Evolutionary conservation across 345 rosid genomes (phyloP).

Genomic region (Chamaenerion angustifolium): DNA sequence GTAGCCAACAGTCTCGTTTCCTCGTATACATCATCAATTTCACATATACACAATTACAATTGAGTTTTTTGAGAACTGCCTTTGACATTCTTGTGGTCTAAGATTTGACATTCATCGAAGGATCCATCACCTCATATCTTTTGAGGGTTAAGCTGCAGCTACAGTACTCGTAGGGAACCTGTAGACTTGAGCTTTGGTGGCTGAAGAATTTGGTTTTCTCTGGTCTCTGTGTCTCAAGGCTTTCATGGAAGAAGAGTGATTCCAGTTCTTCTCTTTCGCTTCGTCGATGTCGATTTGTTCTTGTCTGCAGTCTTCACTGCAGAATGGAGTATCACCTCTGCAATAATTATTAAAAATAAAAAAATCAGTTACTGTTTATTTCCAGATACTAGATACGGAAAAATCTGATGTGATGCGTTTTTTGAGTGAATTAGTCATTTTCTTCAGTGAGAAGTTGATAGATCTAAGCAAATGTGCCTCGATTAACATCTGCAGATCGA

Average conservation of each 20-base stretch:
- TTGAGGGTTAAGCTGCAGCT: constrained; percentile 8
- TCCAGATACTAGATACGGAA: too few relatives aligned
- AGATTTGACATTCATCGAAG: neutral
- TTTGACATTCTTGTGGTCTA: neutral
- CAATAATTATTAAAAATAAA: constrained; percentile 2
- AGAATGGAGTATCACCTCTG: constrained; percentile 36
- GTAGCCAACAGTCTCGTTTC: too few relatives aligned
- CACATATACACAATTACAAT: too few relatives aligned
- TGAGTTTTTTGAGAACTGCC: too few relatives aligned
- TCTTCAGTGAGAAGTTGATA: too few relatives aligned
- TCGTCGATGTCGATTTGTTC: constrained; percentile 33
- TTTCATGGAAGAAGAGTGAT: constrained; percentile 15
- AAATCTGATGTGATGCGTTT: too few relatives aligned
- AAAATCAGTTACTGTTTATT: neutral
- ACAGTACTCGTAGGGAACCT: constrained; percentile 6
- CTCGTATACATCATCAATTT: too few relatives aligned
- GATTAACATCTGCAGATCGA: too few relatives aligned
- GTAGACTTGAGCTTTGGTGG: constrained; percentile 6
- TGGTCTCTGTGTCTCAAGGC: constrained; percentile 14
- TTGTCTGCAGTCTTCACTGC: constrained; percentile 25
- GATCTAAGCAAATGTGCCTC: too few relatives aligned
- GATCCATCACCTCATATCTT: neutral
- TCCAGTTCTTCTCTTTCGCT: constrained; percentile 16
- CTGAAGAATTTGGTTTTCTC: constrained; percentile 8
- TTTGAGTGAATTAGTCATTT: too few relatives aligned